These are phyloP conservation scores for Taphrina pruni DNA, from an alignment of 1,139 yeast genomes.

Conservation along the genomic window DNA sequence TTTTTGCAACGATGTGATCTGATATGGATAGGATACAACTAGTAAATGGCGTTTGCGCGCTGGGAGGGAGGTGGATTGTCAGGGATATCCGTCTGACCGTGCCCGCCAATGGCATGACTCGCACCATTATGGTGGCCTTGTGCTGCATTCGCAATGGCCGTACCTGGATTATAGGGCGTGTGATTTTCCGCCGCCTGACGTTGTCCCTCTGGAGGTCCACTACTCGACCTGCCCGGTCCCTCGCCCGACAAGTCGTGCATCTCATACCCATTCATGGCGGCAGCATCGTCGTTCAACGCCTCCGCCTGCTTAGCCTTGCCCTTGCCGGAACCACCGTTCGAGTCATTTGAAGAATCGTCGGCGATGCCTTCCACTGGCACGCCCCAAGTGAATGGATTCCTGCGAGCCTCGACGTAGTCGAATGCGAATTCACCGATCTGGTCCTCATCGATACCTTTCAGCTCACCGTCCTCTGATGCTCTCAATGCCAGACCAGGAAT, in stretches of 20 bases:
- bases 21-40: not conserved
- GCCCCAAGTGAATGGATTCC: slow-evolving; percentile 81
- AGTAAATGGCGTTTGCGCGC: slow-evolving; percentile 17
- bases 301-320: slow-evolving; percentile 37
- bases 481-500: slow-evolving; percentile 78
- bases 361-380: slow-evolving; percentile 37
- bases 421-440: slow-evolving; percentile 98
- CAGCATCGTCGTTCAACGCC: slow-evolving; percentile 23
- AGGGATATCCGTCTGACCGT: slow-evolving; percentile 1
- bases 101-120: slow-evolving; percentile 8
- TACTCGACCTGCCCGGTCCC: slow-evolving; percentile 8
- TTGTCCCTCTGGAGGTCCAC: slow-evolving; percentile 9
- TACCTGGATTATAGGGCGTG: not conserved
- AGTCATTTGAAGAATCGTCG: slow-evolving; percentile 17
- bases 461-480: slow-evolving; percentile 83
- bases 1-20: no score
- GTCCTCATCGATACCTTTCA: slow-evolving; percentile 90
- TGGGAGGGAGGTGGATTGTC: slow-evolving; percentile 22
- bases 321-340: slow-evolving; percentile 26
- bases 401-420: slow-evolving; percentile 94
- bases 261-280: slow-evolving; percentile 19
- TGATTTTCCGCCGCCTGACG: slow-evolving; percentile 24
- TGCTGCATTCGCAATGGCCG: not conserved
- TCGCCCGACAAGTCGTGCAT: slow-evolving; percentile 30
- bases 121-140: not conserved